Base-by-base conservation (phyloP, 331 rosid genomes). In the Quercus phellos region DNA sequence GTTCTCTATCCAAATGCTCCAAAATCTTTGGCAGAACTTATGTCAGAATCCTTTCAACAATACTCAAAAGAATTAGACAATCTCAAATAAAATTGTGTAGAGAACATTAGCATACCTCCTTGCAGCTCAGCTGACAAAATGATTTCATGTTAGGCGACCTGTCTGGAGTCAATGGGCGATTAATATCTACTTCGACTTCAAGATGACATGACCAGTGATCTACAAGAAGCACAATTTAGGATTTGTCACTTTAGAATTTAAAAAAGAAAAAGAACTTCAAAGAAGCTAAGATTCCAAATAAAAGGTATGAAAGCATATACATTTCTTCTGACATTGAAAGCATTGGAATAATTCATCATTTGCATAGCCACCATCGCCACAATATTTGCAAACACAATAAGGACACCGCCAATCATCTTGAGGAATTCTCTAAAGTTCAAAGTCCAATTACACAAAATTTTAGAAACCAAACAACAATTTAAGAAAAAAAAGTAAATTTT, bases 361-460 rank as follows among this genome's bases (percentile, higher is more conserved):
- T 19, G 67, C 50, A 10, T 74, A 51, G 14, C 29, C 61, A 4
- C 24, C 34, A 7, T 24, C 56, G 17, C 82, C 87, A 75, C 91
- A 87, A 59, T 60, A 53, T 59, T 77, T 74, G 87, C 93, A 89
- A 1, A 74, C 30, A 51, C 93, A 89, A 8, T 85, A 81, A 10
- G 84, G 75, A 74, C 93, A 87, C 0, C 22, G 32, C 93, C 91
- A 89, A 13, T 73, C 72, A 2, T 63, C 72, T 19, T 38, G 27
- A 1, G 88, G 82, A 71, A 80, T 51, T 18, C 46, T 61, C 90
- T 90, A 83, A 73, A 70, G 46, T 61, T 16, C 34, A 27, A 73
- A 60, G 43, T 35, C 24, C 55, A 72, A 55, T 24, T 70, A 38
- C 51, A 68, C 30, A 18, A 18, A 4, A 5, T 64, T 34, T 66